These are phyloP conservation scores for Angomonas desouzai DNA, from an alignment of 208 protist genomes.

Conservation along the genomic window DNA sequence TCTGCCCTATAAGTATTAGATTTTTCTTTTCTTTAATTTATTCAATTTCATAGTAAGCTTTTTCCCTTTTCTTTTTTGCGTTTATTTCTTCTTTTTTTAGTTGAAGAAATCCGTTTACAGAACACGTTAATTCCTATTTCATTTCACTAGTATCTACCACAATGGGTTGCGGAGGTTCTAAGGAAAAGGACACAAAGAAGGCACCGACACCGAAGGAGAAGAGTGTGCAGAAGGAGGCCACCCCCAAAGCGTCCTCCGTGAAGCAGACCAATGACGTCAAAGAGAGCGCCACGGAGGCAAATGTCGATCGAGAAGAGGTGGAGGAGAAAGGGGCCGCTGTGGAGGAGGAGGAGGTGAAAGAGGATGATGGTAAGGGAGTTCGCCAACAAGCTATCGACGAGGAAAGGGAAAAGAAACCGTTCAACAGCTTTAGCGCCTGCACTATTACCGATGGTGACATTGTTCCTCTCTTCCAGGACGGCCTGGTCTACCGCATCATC, in stretches of 20 bases:
- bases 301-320: not conserved
- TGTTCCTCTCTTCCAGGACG: constrained; percentile 38
- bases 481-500: constrained; percentile 50
- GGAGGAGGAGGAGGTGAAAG: not conserved
- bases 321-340: not conserved
- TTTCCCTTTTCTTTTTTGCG: not conserved
- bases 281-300: not conserved
- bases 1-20: no score
- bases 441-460: constrained; percentile 34
- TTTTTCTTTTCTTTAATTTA: no score
- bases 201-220: constrained; percentile 1
- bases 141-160: no score
- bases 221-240: not conserved
- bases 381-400: constrained; percentile 5
- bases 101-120: no score
- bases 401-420: constrained; percentile 4
- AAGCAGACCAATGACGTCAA: not conserved
- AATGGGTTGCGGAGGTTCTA: constrained; percentile 60
- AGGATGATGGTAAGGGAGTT: constrained; percentile 1
- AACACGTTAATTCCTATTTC: no score
- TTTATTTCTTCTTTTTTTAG: not conserved
- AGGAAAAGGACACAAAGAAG: constrained; percentile 29
- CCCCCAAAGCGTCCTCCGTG: not conserved
- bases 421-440: constrained; percentile 19
- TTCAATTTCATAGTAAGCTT: no score